Conservation (phyloP, 805 yeast species). For the Monosporozyma solicola region DNA sequence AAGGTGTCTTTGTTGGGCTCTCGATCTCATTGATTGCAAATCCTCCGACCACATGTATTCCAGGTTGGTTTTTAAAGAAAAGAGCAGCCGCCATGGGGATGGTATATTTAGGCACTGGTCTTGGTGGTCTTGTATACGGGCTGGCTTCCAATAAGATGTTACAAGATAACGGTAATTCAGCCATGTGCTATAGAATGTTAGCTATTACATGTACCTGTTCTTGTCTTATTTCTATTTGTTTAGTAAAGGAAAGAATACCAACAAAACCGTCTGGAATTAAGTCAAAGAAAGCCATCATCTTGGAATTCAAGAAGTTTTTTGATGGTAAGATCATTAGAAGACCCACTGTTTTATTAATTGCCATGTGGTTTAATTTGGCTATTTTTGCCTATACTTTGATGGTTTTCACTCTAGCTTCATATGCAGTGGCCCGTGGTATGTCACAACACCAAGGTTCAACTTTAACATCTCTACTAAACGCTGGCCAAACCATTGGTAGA, state of each 20-base stretch:
- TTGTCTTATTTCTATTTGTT: conserved; percentile 32
- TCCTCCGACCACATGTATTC: conserved; percentile 51
- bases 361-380: conserved; percentile 32
- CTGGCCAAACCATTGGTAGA: conserved; percentile 42
- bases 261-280: conserved; percentile 23
- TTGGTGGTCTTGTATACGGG: conserved; percentile 40
- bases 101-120: conserved; percentile 42
- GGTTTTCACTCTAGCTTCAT: conserved; percentile 40
- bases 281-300: conserved; percentile 14
- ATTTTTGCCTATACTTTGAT: conserved; percentile 36
- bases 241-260: conserved; percentile 40
- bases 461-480: conserved; percentile 38
- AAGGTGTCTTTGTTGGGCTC: conserved; percentile 55
- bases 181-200: conserved; percentile 40
- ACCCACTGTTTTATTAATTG: conserved; percentile 28
- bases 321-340: conserved; percentile 24
- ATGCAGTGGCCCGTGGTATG: conserved; percentile 40
- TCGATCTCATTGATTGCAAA: conserved; percentile 43
- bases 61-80: conserved; percentile 61
- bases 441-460: conserved; percentile 36
- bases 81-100: conserved; percentile 49
- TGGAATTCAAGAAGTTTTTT: conserved; percentile 30
- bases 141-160: conserved; percentile 35
- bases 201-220: conserved; percentile 35
- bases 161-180: conserved; percentile 31